Base-by-base conservation (phyloP, 441 rosid species). In the Gossypium schwendimanii region DNA sequence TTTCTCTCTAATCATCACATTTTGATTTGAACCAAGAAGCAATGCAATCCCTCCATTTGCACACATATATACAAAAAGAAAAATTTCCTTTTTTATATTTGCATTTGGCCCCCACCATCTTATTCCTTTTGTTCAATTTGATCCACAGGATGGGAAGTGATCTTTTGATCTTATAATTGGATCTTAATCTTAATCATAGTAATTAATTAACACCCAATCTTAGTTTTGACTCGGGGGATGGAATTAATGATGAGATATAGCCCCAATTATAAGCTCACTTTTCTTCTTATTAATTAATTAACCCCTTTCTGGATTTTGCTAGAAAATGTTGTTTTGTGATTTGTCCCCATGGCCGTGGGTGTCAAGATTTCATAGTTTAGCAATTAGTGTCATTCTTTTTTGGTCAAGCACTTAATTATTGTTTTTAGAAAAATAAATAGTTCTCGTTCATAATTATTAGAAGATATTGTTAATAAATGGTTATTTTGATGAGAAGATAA, bases 1-100 rank as follows among this genome's bases (percentile, higher is more conserved):
- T 33, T 6, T 33, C 15, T 39, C n/a, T 33, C 53, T 64, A 78
- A 77, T 81, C 70, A 81, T 64, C 5, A 23, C 52, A 41, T 28
- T 69, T 73, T 31, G 26, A 23, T 33, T 49, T 79, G 41, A 53
- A 57, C 41, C 41, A 15, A 6, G 5, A 61, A 3, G 39, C 3
- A 24, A 68, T 63, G 15, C 71, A 49, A 18, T 66, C 10, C 3
- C 14, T 2, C 55, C 59, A 72, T 63, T 50, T 15, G 15, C 2
- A 23, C 39, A 36, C 41, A 3, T 24, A 24, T 24, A 24, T 24
- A 2, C 0, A 24, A 24, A 24, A 24, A 24, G 3, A 24, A 24
- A 2, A 24, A 24, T 0, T 28, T 33, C 39, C 20, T 73, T 73
- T 58, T 57, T 33, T 8, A 60, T 6, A 33, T 33, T 33, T 20